Evolutionary conservation across 257 asterid genomes (phyloP).

Genomic region (Cruciata laevipes): DNA sequence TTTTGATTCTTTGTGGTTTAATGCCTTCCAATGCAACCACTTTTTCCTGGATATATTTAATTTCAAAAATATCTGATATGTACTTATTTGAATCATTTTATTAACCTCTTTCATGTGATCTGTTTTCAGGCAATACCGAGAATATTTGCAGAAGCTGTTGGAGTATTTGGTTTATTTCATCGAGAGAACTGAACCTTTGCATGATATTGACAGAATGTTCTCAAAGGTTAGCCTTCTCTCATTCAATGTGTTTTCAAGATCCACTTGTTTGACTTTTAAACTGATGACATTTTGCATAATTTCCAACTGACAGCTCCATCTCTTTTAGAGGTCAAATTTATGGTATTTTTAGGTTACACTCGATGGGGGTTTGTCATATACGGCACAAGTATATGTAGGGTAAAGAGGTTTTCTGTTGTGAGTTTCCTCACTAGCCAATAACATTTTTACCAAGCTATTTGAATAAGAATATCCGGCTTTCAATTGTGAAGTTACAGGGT

Average conservation of each 20-base stretch:
- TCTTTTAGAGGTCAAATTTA: not conserved
- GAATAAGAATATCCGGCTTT: not conserved
- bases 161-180: constrained; percentile 70
- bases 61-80: not conserved
- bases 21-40: not conserved
- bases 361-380: not conserved
- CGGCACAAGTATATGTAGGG: not conserved
- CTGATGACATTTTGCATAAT: not conserved
- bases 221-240: constrained; percentile 44
- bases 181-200: constrained; percentile 81
- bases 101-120: not conserved
- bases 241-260: not conserved
- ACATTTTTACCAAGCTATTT: not conserved
- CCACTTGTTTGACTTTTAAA: not conserved
- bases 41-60: not conserved
- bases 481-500: not conserved
- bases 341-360: not conserved
- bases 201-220: constrained; percentile 83
- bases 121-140: constrained; percentile 57
- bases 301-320: not conserved
- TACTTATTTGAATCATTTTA: not conserved
- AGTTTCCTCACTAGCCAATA: not conserved
- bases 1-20: not conserved
- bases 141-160: constrained; percentile 69
- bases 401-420: not conserved